These are phyloP conservation scores for Eucalyptus regnans DNA, from an alignment of 345 rosid genomes.

Conservation along the genomic window DNA sequence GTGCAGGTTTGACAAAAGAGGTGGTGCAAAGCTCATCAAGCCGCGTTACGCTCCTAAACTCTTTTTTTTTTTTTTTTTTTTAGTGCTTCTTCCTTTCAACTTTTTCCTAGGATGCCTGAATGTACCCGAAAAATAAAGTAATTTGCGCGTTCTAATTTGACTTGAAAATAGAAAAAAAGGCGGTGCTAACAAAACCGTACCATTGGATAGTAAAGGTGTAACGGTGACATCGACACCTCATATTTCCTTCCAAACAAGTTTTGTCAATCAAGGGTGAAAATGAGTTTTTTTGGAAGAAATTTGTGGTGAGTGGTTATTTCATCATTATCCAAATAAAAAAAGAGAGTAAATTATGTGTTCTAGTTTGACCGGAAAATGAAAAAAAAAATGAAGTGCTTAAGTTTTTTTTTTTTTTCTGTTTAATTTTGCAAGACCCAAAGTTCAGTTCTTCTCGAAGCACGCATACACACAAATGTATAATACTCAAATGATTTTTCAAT, in stretches of 20 bases:
- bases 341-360: background rate
- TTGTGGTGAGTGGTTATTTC: background rate
- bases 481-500: background rate
- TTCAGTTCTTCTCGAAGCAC: background rate
- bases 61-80: background rate
- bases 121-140: background rate
- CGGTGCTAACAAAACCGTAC: background rate
- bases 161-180: too few species aligned
- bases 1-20: background rate
- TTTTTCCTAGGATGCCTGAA: background rate
- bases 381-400: background rate
- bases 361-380: background rate
- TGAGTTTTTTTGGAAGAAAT: background rate
- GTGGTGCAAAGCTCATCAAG: background rate
- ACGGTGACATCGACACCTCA: background rate
- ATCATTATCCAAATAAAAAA: background rate
- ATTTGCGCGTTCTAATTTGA: background rate
- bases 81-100: background rate
- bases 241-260: background rate
- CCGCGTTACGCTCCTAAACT: background rate
- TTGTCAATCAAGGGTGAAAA: background rate
- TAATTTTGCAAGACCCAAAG: background rate
- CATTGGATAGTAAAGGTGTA: background rate
- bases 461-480: background rate
- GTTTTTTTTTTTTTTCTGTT: background rate